A percentile compares a stretch with the other conserved stretches of the same genome.
Evolutionary conservation across 2,329 filamentous ascomycete genomes (phyloP).

Genomic region (Zymoseptoria crescenta): DNA sequence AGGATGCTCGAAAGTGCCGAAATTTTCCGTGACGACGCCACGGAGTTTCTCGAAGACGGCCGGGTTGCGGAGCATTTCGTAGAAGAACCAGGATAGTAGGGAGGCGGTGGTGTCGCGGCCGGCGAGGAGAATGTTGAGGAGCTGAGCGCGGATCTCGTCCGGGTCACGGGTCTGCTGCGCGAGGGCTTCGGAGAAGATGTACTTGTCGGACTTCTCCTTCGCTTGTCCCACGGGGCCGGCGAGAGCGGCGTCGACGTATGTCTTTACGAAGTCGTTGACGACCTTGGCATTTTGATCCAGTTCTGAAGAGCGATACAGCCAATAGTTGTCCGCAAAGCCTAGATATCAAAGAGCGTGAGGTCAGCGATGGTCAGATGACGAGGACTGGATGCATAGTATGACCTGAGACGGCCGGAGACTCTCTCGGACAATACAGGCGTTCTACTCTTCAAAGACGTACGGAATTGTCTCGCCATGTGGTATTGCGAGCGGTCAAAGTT

Average conservation of each 20-base stretch:
- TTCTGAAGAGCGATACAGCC: background rate
- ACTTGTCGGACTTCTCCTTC: slow-evolving; percentile 27
- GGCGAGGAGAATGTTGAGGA: slow-evolving; percentile 61
- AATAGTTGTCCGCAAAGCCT: background rate
- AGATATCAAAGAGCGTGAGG: too few species aligned
- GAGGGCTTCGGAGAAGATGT: slow-evolving; percentile 42
- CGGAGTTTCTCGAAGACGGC: slow-evolving; percentile 43
- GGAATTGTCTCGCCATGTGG: slow-evolving; percentile 31
- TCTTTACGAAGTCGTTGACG: slow-evolving; percentile 38
- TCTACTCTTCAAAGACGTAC: slow-evolving; percentile 7
- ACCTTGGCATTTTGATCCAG: slow-evolving; percentile 19
- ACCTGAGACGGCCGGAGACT: too few species aligned
- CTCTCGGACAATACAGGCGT: slow-evolving; percentile 7
- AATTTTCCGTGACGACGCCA: slow-evolving; percentile 40
- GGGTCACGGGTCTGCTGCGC: slow-evolving; percentile 40
- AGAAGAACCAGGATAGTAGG: slow-evolving; percentile 47
- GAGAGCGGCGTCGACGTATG: slow-evolving; percentile 40
- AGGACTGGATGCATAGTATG: too few species aligned
- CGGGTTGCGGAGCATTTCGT: slow-evolving; percentile 45
- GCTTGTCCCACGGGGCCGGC: slow-evolving; percentile 20
- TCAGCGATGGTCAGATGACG: too few species aligned
- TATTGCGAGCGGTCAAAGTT: slow-evolving; percentile 38
- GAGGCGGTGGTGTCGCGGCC: slow-evolving; percentile 51
- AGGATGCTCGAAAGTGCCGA: slow-evolving; percentile 39
- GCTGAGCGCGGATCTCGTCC: slow-evolving; percentile 36